These are phyloP conservation scores for Petunia axillaris DNA, from an alignment of 257 asterid genomes.

Conservation along the genomic window DNA sequence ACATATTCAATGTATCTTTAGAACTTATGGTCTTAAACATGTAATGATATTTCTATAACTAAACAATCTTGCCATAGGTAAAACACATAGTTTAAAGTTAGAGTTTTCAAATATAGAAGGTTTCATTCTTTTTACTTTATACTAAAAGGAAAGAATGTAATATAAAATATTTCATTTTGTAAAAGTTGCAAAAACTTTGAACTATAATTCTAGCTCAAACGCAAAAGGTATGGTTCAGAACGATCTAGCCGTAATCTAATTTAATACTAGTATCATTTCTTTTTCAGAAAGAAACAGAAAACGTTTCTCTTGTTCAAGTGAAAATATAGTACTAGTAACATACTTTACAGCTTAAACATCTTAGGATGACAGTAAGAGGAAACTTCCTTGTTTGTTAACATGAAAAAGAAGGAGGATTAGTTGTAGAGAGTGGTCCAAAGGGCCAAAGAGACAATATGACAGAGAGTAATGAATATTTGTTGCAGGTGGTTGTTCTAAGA, in stretches of 20 bases:
- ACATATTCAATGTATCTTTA: no score
- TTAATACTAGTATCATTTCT: neutral
- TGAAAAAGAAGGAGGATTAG: neutral
- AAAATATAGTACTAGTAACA: no score
- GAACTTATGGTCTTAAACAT: no score
- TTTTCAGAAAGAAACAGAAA: slow-evolving; percentile 9
- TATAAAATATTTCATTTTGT: neutral
- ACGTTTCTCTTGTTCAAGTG: neutral
- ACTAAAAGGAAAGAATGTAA: neutral
- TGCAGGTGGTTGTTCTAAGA: slow-evolving; percentile 34
- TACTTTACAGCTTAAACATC: slow-evolving; percentile 10
- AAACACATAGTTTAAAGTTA: neutral
- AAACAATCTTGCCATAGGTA: neutral
- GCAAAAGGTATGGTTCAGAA: neutral
- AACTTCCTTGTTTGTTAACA: slow-evolving; percentile 6
- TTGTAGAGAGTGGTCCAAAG: slow-evolving; percentile 23
- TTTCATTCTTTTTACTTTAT: no score
- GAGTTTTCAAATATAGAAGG: neutral
- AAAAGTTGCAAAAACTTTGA: neutral
- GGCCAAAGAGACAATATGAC: neutral
- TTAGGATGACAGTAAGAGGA: neutral
- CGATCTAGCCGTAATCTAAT: neutral
- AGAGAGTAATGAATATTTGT: slow-evolving; percentile 27
- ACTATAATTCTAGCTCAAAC: no score
- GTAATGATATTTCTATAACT: neutral